Evolutionary conservation across 306 rosid genomes (phyloP), one percentile per base, ranked within the genome.

Genomic region (Rubus idaeus): DNA sequence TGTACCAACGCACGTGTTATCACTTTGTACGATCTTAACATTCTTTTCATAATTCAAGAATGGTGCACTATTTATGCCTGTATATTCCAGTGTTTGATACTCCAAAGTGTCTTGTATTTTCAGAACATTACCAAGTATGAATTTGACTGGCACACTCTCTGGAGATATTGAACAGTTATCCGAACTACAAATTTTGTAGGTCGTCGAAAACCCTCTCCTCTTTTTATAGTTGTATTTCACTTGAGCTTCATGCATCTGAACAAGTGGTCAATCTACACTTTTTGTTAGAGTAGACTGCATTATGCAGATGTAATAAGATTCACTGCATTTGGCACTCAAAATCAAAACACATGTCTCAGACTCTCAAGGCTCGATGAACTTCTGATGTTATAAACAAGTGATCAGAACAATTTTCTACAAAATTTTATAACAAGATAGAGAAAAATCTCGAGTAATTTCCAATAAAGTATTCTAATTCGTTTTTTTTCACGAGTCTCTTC

Each of bases 131-230:
- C 10, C 87, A 39, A 84, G 83, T 86, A 76, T 69, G 75, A 69
- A 45, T 75, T 82, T 91, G 86, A 77, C 9, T 17, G 96, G 96
- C 69, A 47, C 23, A 58, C 81, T 91, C 52, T 17, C 96, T 44
- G 82, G 89, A 75, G 93, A 87, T 40, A 77, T 89, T 45, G 77
- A 72, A 40, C 73, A 4, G 65, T 80, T 91, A 46, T 49, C 91
- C 18, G 90, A 89, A 82, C 73, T 91, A 65, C 67, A 50, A 26
- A 55, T 76, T 55, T 50, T 91, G 96, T 91, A 80, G 2, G 90
- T 84, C 42, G 78, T 79, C 70, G 69, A 41, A 63, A 60, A 5
- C 47, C 42, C 47, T 68, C 63, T 60, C 55, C 18, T 45, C 61
- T 67, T 46, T 17, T 75, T 42, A 37, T 77, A 9, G 3, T 60